Evolutionary conservation across 768 basidiomycete genomes (phyloP), one percentile per base, ranked within the genome.

Genomic region (Arthromyces matolae): DNA sequence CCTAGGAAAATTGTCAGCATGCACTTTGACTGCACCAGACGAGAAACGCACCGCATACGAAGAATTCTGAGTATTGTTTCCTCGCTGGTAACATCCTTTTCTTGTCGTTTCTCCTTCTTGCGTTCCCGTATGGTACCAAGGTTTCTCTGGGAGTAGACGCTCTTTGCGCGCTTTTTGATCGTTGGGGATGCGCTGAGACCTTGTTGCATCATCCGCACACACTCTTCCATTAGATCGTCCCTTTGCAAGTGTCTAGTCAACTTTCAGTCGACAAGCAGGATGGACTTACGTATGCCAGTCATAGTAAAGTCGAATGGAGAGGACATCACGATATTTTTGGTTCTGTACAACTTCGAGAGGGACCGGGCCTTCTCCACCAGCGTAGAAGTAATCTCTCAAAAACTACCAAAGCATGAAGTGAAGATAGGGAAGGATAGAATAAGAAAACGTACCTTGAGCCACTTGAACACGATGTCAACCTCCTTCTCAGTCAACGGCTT

Each of bases 381-480:
- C 93, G 62, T 96, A 84, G 74, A 97, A 97, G 71, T 93, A 99
- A 63, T 96, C 91, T 47, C 86, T 75, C 63, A 99, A 60, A 74
- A 97, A 97, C 91, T 95, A 53, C 24, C 4, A 13, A 45, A 38
- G 29, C 41, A 24, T 48, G 51, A 16, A 60, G 22, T 6, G 24
- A 14, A 48, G 23, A 36, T 3, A 31, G 22, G 34, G 8, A 12
- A n/a, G 5, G 24, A 25, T 40, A 19, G 10, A 31, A 6, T 27
- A 31, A 5, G 6, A 13, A 29, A 29, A 8, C 52, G 14, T 47
- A 89, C 93, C 83, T 93, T 94, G 45, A 98, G 65, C 92, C 96
- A 97, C 64, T 93, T 95, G 72, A 97, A 92, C n/a, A 94, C 95
- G 50, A 97, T 86, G 63, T 98, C 96, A 29, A 98, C 89, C 69